phyloP scores from a whole-genome alignment of 2,329 filamentous ascomycete species.

The Lanzia echinophila region DNA sequence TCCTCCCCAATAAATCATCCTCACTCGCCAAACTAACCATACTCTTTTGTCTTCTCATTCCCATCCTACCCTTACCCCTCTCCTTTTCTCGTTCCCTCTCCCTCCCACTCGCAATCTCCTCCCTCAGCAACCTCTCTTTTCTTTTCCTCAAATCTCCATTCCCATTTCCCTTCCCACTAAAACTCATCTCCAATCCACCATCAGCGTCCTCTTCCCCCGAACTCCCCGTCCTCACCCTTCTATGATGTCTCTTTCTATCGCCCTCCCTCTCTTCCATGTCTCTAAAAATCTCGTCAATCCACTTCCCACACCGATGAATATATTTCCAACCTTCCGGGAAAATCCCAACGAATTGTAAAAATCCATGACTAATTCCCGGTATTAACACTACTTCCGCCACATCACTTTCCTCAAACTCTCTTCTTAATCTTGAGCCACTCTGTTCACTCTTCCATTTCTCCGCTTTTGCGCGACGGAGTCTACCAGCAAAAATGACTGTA shows the following conservation, averaged over 20 bases:
- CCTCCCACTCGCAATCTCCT: constrained; percentile 33
- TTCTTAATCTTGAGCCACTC: constrained; percentile 36
- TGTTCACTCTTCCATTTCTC: constrained; percentile 47
- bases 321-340: constrained; percentile 90
- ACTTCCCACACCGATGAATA: constrained; percentile 68
- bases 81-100: constrained; percentile 9
- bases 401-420: constrained; percentile 63
- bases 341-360: constrained; percentile 81
- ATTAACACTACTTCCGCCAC: constrained; percentile 78
- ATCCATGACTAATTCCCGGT: constrained; percentile 86
- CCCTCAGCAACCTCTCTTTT: constrained; percentile 32
- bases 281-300: constrained; percentile 76
- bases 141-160: constrained; percentile 7
- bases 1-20: constrained; percentile 48
- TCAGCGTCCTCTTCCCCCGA: constrained; percentile 71
- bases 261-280: constrained; percentile 36
- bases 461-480: constrained; percentile 73
- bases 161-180: constrained; percentile 14
- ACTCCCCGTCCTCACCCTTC: constrained; percentile 22
- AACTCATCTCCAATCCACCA: constrained; percentile 67
- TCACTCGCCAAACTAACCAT: constrained; percentile 47
- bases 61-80: constrained; percentile 29
- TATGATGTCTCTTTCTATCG: constrained; percentile 25
- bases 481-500: constrained; percentile 89
- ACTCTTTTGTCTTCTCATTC: constrained; percentile 36